phyloP scores from a whole-genome alignment of 1,284 basidiomycete genomes.

The Heterobasidion occidentale region DNA sequence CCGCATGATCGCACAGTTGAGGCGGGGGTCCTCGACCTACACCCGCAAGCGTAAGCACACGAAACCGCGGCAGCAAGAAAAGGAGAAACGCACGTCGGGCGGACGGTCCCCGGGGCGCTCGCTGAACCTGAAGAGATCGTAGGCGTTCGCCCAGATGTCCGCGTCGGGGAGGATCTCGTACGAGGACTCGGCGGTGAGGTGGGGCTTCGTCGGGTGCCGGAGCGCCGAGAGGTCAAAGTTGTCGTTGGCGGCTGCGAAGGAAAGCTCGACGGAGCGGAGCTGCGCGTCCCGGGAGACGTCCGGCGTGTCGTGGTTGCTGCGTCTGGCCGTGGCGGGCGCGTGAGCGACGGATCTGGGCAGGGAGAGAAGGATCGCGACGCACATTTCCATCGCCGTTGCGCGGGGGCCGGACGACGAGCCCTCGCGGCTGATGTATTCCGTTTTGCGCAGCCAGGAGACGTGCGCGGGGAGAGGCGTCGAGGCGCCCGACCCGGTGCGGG shows the following conservation, averaged over 20 bases:
- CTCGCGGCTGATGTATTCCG: slow-evolving; percentile 77
- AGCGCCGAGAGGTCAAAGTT: slow-evolving; percentile 51
- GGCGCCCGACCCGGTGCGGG: slow-evolving; percentile 24
- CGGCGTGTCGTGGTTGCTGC: slow-evolving; percentile 43
- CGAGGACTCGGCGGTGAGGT: slow-evolving; percentile 72
- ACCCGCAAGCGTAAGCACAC: slow-evolving; percentile 5
- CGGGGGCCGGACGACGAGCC: slow-evolving; percentile 32
- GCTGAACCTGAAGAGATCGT: slow-evolving; percentile 83
- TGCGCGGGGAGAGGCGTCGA: slow-evolving; percentile 44
- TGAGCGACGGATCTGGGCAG: not conserved
- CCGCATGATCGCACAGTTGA: slow-evolving; percentile 80
- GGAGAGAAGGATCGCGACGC: slow-evolving; percentile 16
- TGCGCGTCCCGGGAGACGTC: slow-evolving; percentile 79
- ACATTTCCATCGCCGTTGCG: slow-evolving; percentile 41
- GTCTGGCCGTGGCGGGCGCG: slow-evolving; percentile 21
- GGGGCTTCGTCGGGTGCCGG: slow-evolving; percentile 74
- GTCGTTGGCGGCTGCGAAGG: slow-evolving; percentile 64
- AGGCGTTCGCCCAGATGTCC: slow-evolving; percentile 85
- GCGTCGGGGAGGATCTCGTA: slow-evolving; percentile 85
- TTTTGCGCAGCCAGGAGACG: slow-evolving; percentile 86
- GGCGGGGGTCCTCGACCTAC: slow-evolving; percentile 64
- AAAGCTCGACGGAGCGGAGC: slow-evolving; percentile 74
- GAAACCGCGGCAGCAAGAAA: not conserved
- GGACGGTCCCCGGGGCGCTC: slow-evolving; percentile 79
- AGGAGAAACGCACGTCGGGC: slow-evolving; percentile 40